Conservation (phyloP, 2,329 filamentous ascomycete genomes). For the Ophiostoma quercus region DNA sequence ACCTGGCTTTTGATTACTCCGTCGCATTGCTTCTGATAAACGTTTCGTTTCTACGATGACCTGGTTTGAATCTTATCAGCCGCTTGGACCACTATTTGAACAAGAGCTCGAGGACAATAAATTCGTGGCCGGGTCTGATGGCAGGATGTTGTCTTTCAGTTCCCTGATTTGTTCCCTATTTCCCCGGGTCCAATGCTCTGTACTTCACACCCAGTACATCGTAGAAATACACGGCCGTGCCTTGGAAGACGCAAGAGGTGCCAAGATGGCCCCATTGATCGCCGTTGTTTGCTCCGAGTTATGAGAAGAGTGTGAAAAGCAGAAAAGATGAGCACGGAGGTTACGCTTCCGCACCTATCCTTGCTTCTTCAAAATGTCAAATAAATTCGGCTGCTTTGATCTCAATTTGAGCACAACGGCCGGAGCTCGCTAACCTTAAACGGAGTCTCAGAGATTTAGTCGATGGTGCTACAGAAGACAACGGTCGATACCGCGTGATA, state of each 20-base stretch:
- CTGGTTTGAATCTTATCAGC: not conserved
- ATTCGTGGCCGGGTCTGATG: not conserved
- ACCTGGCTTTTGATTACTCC: not conserved
- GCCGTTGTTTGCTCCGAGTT: not conserved
- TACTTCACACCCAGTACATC: too few species aligned
- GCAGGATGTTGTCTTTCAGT: not conserved
- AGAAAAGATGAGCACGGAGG: not conserved
- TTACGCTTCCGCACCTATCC: not conserved
- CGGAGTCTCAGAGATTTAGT: not conserved
- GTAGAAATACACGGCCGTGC: not conserved
- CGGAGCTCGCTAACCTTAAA: not conserved
- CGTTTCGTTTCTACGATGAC: not conserved
- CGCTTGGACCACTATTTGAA: not conserved
- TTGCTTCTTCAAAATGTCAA: not conserved
- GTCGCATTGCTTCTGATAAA: not conserved
- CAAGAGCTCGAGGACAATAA: not conserved
- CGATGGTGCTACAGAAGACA: not conserved
- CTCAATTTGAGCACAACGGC: not conserved
- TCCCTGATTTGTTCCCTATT: not conserved
- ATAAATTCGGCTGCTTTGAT: not conserved
- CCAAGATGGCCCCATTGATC: conserved; percentile 1
- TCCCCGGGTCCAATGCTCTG: too few species aligned
- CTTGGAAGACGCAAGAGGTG: conserved; percentile 4
- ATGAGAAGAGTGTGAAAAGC: not conserved
- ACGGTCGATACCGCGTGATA: not conserved